Evolutionary conservation across 164 flowering plant species (phyloP).

Genomic region (Sextonia rubra): DNA sequence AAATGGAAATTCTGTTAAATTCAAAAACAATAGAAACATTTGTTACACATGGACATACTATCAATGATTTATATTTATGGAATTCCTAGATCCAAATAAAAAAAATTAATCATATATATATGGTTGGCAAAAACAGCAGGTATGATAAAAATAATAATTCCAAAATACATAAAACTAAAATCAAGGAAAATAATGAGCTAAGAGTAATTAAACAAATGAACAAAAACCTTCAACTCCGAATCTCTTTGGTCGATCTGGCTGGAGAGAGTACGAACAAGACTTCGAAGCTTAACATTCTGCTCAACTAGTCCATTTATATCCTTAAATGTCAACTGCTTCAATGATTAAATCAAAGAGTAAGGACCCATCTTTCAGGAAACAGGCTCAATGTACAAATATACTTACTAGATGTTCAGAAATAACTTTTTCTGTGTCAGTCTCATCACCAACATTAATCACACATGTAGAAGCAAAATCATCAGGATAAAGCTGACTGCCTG

Average conservation of each 20-base stretch:
- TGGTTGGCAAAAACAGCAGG: no score
- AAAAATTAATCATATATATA: no score
- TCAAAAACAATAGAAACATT: no score
- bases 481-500: slow-evolving; percentile 19
- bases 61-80: no score
- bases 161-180: no score
- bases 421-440: slow-evolving; percentile 48
- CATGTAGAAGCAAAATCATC: slow-evolving; percentile 20
- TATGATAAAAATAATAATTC: no score
- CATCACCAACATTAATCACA: slow-evolving; percentile 24
- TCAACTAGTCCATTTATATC: slow-evolving; percentile 88
- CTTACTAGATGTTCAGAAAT: slow-evolving; percentile 46
- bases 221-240: slow-evolving; percentile 54
- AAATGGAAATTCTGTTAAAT: no score
- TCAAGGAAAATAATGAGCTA: no score
- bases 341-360: not conserved
- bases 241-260: slow-evolving; percentile 57
- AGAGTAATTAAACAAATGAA: no score
- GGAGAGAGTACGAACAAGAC: slow-evolving; percentile 74
- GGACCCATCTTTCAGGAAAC: not conserved
- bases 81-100: no score
- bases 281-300: slow-evolving; percentile 90
- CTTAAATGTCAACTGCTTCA: slow-evolving; percentile 65
- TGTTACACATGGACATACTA: no score
- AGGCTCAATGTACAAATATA: not conserved